phyloP scores from a whole-genome alignment of 495 filamentous ascomycete species.

The Xylaria nigripes region DNA sequence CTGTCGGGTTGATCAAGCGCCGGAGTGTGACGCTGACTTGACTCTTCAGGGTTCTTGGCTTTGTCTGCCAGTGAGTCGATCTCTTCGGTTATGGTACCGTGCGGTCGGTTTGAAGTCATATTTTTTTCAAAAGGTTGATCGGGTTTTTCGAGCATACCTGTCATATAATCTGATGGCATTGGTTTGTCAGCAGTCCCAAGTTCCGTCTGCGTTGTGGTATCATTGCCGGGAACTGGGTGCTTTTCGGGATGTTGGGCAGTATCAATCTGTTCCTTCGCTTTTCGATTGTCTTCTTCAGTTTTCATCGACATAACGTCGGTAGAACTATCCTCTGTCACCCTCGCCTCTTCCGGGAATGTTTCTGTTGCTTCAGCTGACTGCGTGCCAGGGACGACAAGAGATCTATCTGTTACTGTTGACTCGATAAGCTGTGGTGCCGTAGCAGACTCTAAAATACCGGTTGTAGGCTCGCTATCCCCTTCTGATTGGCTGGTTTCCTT shows the following conservation, averaged over 20 bases:
- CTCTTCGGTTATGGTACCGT: not conserved
- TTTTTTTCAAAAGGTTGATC: constrained; percentile 1
- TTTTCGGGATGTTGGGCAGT: not conserved
- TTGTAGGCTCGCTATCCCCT: constrained; percentile 8
- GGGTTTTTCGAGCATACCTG: not conserved
- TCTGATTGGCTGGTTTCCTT: constrained; percentile 16
- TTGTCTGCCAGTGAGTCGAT: not conserved
- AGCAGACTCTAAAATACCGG: constrained; percentile 13
- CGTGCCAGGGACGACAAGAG: constrained; percentile 5
- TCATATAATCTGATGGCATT: not conserved
- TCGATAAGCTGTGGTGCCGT: constrained; percentile 1
- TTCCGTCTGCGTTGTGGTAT: not conserved
- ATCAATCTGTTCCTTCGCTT: constrained; percentile 16
- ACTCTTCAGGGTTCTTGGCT: not conserved
- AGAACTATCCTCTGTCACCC: not conserved
- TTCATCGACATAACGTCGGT: constrained; percentile 16
- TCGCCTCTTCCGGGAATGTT: not conserved
- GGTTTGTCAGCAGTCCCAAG: not conserved
- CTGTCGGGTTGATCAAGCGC: too few relatives aligned
- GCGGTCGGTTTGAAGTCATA: constrained; percentile 1
- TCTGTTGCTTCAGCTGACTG: not conserved
- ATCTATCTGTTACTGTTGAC: constrained; percentile 15
- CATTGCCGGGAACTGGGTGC: not conserved
- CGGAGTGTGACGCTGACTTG: not conserved
- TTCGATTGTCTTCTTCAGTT: constrained; percentile 27